Percentiles rank a stretch among this genome's conserved stretches.
These are phyloP conservation scores for Crithidia sp. DNA, from an alignment of 208 protist genomes.

Conservation along the genomic window DNA sequence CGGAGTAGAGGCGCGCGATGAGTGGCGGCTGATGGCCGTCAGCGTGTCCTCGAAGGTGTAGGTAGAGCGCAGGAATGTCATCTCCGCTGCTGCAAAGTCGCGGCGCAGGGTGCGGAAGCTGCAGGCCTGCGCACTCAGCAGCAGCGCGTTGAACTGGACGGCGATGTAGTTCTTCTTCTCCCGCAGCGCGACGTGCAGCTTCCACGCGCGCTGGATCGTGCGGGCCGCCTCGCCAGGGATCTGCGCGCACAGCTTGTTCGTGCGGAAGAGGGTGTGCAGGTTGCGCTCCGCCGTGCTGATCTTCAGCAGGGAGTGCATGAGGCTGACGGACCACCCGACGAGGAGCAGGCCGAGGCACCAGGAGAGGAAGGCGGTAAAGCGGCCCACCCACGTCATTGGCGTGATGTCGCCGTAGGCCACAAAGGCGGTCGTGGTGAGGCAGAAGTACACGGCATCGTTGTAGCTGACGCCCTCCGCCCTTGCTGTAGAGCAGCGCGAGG, in stretches of 20 bases:
- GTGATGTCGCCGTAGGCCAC: conserved; percentile 62
- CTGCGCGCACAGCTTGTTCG: conserved; percentile 61
- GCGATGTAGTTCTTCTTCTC: conserved; percentile 38
- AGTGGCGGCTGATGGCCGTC: conserved; percentile 30
- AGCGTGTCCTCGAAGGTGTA: conserved; percentile 53
- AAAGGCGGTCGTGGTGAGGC: conserved; percentile 52
- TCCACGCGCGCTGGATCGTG: conserved; percentile 73
- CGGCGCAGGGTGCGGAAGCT: conserved; percentile 59
- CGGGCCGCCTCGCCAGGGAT: conserved; percentile 62
- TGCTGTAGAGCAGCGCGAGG: conserved; percentile 53
- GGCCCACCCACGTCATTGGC: conserved; percentile 49
- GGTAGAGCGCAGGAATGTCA: conserved; percentile 53
- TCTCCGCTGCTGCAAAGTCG: conserved; percentile 36
- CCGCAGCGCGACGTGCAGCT: conserved; percentile 52
- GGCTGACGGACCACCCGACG: conserved; percentile 53
- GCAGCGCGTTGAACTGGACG: conserved; percentile 63
- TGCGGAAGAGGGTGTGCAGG: conserved; percentile 64
- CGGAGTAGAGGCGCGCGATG: conserved; percentile 24
- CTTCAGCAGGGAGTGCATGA: conserved; percentile 44
- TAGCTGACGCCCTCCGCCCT: conserved; percentile 52
- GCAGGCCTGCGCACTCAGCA: conserved; percentile 53
- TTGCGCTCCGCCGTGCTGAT: conserved; percentile 57
- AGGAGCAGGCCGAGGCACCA: conserved; percentile 51
- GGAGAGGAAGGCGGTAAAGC: conserved; percentile 52
- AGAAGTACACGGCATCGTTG: conserved; percentile 61